Percentiles rank a stretch among this genome's conserved stretches.
These are phyloP conservation scores for Sporothrix inflata DNA, from an alignment of 2,329 filamentous ascomycete genomes.

Conservation along the genomic window DNA sequence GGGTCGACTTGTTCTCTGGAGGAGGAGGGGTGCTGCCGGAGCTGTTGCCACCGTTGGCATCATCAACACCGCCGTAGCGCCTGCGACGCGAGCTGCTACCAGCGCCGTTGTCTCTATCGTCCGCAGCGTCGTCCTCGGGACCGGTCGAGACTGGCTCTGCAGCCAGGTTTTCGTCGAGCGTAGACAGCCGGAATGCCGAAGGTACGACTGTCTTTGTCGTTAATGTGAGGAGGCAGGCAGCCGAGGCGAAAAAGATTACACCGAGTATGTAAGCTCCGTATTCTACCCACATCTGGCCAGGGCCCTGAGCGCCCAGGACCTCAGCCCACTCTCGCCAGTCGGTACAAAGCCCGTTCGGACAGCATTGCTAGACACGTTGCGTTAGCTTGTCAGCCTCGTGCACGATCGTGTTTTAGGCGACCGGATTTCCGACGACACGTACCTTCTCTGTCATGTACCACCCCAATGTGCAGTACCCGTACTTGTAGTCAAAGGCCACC, in stretches of 20 bases:
- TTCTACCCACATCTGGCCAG: slow-evolving; percentile 67
- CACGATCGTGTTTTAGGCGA: not conserved
- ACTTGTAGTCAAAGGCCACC: slow-evolving; percentile 85
- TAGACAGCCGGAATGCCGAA: slow-evolving; percentile 82
- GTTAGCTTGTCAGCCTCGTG: not conserved
- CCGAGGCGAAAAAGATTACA: slow-evolving; percentile 69
- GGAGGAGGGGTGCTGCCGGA: slow-evolving; percentile 19
- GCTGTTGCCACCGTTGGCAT: not conserved
- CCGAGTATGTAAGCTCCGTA: slow-evolving; percentile 75
- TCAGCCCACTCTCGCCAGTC: slow-evolving; percentile 62
- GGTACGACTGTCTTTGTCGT: slow-evolving; percentile 94
- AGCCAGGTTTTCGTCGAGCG: slow-evolving; percentile 88
- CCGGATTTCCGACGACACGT: not conserved
- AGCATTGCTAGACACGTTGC: slow-evolving; percentile 46
- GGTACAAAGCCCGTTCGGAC: slow-evolving; percentile 57
- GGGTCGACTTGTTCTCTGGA: slow-evolving; percentile 1
- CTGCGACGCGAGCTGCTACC: not conserved
- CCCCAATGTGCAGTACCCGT: slow-evolving; percentile 74
- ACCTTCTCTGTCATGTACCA: slow-evolving; percentile 75
- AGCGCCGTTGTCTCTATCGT: slow-evolving; percentile 38
- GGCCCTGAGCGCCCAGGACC: slow-evolving; percentile 49
- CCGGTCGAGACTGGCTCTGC: slow-evolving; percentile 56
- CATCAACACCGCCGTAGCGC: not conserved
- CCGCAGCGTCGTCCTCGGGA: slow-evolving; percentile 45
- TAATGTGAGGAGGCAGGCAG: slow-evolving; percentile 79